Conservation (phyloP, 176 grass and related monocot species). For the Oryza glaberrima region DNA sequence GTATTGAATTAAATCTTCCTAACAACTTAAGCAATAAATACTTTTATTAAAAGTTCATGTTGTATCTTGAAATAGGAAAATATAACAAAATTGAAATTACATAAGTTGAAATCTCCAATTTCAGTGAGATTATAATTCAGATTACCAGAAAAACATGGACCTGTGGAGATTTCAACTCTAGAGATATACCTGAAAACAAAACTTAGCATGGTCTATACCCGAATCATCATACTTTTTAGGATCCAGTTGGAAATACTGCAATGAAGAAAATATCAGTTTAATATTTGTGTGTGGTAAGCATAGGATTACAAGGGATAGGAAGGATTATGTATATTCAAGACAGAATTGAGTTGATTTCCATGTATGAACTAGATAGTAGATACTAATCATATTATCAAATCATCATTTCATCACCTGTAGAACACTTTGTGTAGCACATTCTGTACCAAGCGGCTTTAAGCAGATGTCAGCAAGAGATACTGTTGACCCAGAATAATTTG, state of each 20-base stretch:
- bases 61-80: slow-evolving; percentile 1
- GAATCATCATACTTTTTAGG: slow-evolving; percentile 67
- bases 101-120: background rate
- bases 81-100: background rate
- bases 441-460: slow-evolving; percentile 84
- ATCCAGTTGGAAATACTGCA: slow-evolving; percentile 99
- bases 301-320: slow-evolving; percentile 27
- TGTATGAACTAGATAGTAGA: too few relatives aligned
- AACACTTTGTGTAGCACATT: slow-evolving; percentile 97
- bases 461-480: slow-evolving; percentile 86
- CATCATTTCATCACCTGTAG: slow-evolving; percentile 68
- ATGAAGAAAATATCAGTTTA: slow-evolving; percentile 30
- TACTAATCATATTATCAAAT: background rate
- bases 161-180: slow-evolving; percentile 29
- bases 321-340: slow-evolving; percentile 35
- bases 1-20: background rate
- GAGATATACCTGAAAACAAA: slow-evolving; percentile 85
- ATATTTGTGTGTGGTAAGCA: background rate
- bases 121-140: background rate
- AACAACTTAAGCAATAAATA: background rate
- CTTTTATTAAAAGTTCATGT: background rate
- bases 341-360: too few relatives aligned
- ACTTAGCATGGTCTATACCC: slow-evolving; percentile 79
- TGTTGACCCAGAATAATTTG: slow-evolving; percentile 86
- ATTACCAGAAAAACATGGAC: background rate